These are phyloP conservation scores for Torulaspora delbrueckii DNA, from an alignment of 805 yeast species.

Conservation along the genomic window DNA sequence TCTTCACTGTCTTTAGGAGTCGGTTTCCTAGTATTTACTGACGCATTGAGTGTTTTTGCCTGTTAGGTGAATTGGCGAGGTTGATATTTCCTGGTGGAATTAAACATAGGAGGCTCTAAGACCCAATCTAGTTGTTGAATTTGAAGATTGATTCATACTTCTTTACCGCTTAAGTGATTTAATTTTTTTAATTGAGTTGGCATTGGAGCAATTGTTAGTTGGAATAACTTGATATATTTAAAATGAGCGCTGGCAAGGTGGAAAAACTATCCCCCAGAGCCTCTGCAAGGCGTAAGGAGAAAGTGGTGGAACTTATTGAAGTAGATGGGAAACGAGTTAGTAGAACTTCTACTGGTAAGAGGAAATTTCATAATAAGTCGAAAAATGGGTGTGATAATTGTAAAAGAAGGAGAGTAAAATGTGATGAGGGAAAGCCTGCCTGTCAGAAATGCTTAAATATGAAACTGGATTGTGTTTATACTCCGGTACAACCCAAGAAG, in stretches of 20 bases:
- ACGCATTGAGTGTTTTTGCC: background rate
- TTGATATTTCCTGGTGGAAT: background rate
- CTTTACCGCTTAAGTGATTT: background rate
- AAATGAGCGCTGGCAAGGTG: background rate
- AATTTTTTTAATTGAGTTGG: background rate
- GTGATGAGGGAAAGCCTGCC: constrained; percentile 79
- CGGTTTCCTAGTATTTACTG: background rate
- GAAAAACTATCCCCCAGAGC: constrained; percentile 7
- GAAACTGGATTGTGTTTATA: constrained; percentile 71
- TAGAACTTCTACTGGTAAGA: constrained; percentile 56
- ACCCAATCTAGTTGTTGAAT: background rate
- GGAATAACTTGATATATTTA: background rate
- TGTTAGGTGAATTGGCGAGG: background rate
- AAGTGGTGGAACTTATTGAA: constrained; percentile 34
- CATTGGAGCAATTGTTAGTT: background rate
- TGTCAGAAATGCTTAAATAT: constrained; percentile 77
- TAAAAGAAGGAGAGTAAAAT: constrained; percentile 82
- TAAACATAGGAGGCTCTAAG: background rate
- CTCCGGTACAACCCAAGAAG: constrained; percentile 28
- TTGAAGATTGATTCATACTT: too few relatives aligned
- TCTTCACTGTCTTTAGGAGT: background rate
- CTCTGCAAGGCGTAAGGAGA: constrained; percentile 19
- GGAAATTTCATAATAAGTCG: constrained; percentile 86
- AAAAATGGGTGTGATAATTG: constrained; percentile 87
- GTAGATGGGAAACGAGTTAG: constrained; percentile 40